These are phyloP conservation scores for Rubus parviflorus DNA, from an alignment of 306 rosid species.

Conservation along the genomic window DNA sequence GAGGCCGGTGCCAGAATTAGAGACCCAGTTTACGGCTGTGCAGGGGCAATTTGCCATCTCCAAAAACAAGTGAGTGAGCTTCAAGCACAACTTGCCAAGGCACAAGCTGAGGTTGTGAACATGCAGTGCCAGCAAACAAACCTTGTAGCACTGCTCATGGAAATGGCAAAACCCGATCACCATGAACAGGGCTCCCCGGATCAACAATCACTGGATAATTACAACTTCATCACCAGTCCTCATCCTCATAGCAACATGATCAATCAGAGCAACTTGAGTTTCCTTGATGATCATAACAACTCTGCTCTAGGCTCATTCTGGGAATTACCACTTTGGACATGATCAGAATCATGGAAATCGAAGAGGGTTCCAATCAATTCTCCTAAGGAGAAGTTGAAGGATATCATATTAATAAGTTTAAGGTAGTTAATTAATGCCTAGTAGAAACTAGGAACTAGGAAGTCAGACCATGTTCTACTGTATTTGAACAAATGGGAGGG, in stretches of 20 bases:
- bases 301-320: constrained; percentile 43
- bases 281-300: constrained; percentile 55
- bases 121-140: constrained; percentile 86
- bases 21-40: constrained; percentile 85
- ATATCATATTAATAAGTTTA: constrained; percentile 24
- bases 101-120: constrained; percentile 78
- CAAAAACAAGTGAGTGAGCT: constrained; percentile 80
- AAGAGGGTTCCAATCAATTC: constrained; percentile 39
- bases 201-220: constrained; percentile 46
- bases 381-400: constrained; percentile 64
- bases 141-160: constrained; percentile 74
- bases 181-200: constrained; percentile 37
- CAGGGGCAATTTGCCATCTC: constrained; percentile 86
- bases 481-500: constrained; percentile 19
- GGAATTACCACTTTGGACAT: constrained; percentile 77
- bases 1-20: constrained; percentile 90
- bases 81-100: constrained; percentile 85
- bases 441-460: constrained; percentile 7
- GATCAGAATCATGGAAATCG: constrained; percentile 17
- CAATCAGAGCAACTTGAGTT: constrained; percentile 41
- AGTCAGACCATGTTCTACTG: not conserved
- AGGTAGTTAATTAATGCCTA: constrained; percentile 22
- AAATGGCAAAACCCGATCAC: constrained; percentile 53
- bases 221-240: constrained; percentile 37
- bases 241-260: constrained; percentile 17